Percentiles rank a stretch among this genome's conserved stretches.
Evolutionary conservation across 108 stramenopile genomes (phyloP).

Genomic region (Skeletonema menzelii): DNA sequence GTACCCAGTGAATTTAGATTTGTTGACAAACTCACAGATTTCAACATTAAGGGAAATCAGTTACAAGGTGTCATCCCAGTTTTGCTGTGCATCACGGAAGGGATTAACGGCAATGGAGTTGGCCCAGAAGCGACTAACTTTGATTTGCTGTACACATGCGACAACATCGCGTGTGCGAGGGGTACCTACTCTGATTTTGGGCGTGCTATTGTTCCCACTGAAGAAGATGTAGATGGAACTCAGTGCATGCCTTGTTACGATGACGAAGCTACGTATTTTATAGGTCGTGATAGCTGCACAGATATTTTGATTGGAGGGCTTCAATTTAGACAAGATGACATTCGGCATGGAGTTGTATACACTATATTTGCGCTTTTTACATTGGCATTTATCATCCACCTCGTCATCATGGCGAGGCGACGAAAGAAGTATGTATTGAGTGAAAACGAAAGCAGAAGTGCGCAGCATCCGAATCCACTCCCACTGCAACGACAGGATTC

Average conservation of each 20-base stretch:
- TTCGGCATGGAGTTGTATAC: constrained; percentile 1
- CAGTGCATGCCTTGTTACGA: constrained; percentile 45
- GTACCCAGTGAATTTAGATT: constrained; percentile 55
- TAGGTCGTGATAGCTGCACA: constrained; percentile 37
- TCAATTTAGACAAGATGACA: constrained; percentile 22
- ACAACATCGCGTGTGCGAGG: constrained; percentile 42
- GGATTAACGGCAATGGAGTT: constrained; percentile 50
- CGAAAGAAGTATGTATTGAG: constrained; percentile 14
- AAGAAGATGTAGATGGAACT: constrained; percentile 28
- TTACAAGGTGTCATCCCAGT: constrained; percentile 44
- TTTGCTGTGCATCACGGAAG: constrained; percentile 51
- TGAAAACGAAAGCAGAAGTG: not conserved
- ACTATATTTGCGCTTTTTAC: constrained; percentile 4
- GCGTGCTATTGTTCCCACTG: constrained; percentile 22
- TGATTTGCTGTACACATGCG: constrained; percentile 34
- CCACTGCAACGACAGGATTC: constrained; percentile 10
- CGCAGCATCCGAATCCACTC: not conserved
- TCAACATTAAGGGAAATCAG: constrained; percentile 37
- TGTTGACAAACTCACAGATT: constrained; percentile 21
- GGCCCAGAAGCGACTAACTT: constrained; percentile 23
- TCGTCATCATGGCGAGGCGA: constrained; percentile 7
- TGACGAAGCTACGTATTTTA: constrained; percentile 24
- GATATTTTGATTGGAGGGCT: constrained; percentile 19
- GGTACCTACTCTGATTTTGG: constrained; percentile 46
- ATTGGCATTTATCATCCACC: constrained; percentile 2